phyloP scores from a whole-genome alignment of 805 yeast genomes.

The Saturnispora hagleri region DNA sequence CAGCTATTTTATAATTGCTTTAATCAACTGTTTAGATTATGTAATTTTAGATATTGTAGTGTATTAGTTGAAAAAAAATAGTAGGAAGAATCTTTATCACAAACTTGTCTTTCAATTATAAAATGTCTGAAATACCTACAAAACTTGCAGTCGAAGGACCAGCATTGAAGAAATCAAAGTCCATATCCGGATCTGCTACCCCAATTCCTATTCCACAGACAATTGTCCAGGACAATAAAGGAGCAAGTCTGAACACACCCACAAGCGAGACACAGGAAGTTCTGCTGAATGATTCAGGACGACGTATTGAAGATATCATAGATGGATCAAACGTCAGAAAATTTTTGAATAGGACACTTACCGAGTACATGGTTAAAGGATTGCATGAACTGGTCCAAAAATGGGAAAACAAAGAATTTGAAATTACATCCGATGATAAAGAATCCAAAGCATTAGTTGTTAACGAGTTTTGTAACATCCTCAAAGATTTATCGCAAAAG shows the following conservation, averaged over 20 bases:
- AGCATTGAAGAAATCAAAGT: slow-evolving; percentile 5
- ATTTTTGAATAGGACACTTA: slow-evolving; percentile 40
- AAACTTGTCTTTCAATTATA: background rate
- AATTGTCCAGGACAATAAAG: background rate
- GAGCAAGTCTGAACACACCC: background rate
- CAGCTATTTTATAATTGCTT: background rate
- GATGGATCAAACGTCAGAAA: slow-evolving; percentile 46
- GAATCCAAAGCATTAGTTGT: slow-evolving; percentile 8
- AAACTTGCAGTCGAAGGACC: slow-evolving; percentile 1
- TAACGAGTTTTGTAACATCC: slow-evolving; percentile 11
- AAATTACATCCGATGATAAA: background rate
- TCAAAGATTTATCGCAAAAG: slow-evolving; percentile 6
- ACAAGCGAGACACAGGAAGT: slow-evolving; percentile 6
- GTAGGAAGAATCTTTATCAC: background rate
- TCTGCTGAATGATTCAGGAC: slow-evolving; percentile 8
- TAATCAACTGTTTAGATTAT: background rate
- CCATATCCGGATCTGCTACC: slow-evolving; percentile 12
- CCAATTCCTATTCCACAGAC: slow-evolving; percentile 21
- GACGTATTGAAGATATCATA: slow-evolving; percentile 32
- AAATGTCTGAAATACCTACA: background rate
- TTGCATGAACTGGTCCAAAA: slow-evolving; percentile 25
- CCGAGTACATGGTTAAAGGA: slow-evolving; percentile 37
- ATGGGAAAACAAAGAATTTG: slow-evolving; percentile 23
- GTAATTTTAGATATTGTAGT: background rate
- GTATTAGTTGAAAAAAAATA: background rate